A percentile compares a stretch with the other conserved stretches of the same genome.
Evolutionary conservation across 1,139 yeast species (phyloP).

Genomic region (Komagataea norvegica): DNA sequence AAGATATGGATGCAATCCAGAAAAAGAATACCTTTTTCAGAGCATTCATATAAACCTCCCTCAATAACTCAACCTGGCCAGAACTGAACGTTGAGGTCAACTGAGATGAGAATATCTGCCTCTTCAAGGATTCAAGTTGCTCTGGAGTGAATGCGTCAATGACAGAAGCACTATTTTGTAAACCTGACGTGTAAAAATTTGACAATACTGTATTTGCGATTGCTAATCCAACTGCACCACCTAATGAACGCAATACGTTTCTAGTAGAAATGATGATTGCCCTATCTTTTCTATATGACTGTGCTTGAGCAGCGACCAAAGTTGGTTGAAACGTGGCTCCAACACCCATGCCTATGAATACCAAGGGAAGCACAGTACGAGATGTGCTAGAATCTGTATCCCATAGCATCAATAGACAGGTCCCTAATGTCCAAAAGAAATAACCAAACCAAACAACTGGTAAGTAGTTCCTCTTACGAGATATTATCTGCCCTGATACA

Average conservation of each 20-base stretch:
- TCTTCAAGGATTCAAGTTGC: slow-evolving; percentile 14
- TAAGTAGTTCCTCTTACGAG: slow-evolving; percentile 40
- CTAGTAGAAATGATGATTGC: slow-evolving; percentile 54
- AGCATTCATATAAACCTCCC: slow-evolving; percentile 4
- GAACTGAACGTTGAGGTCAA: slow-evolving; percentile 10
- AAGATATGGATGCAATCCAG: slow-evolving; percentile 5
- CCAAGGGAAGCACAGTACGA: slow-evolving; percentile 33
- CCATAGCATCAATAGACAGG: slow-evolving; percentile 24
- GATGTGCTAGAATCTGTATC: slow-evolving; percentile 33
- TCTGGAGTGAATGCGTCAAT: slow-evolving; percentile 1
- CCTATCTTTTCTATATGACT: slow-evolving; percentile 44
- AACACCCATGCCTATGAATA: slow-evolving; percentile 45
- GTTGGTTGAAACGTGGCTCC: slow-evolving; percentile 54
- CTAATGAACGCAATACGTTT: slow-evolving; percentile 48
- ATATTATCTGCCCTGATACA: slow-evolving; percentile 41
- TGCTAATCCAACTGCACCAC: slow-evolving; percentile 53
- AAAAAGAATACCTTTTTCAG: slow-evolving; percentile 5
- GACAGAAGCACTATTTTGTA: neutral
- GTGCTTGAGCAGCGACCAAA: slow-evolving; percentile 52
- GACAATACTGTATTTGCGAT: slow-evolving; percentile 35
- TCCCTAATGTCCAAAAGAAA: slow-evolving; percentile 39
- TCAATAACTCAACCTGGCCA: slow-evolving; percentile 18
- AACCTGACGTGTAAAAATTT: slow-evolving; percentile 8
- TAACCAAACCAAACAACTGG: slow-evolving; percentile 41
- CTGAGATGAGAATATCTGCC: slow-evolving; percentile 2